These are phyloP conservation scores for Elsinoe ampelina DNA, from an alignment of 2,329 filamentous ascomycete species.

Conservation along the genomic window DNA sequence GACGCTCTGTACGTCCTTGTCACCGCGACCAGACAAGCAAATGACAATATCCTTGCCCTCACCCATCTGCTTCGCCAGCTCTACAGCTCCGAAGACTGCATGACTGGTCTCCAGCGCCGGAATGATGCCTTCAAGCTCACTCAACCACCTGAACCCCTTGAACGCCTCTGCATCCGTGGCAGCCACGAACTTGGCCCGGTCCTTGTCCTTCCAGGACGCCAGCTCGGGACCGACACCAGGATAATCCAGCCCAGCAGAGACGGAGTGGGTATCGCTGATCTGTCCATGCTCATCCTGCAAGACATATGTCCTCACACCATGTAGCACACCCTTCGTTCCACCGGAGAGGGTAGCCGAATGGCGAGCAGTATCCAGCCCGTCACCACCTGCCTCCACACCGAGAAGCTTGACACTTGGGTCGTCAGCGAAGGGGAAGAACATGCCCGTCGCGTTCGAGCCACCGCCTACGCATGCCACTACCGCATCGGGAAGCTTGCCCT, in stretches of 20 bases:
- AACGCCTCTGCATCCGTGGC: conserved; percentile 90
- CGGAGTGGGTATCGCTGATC: conserved; percentile 88
- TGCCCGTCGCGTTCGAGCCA: conserved; percentile 88
- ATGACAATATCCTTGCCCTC: conserved; percentile 87
- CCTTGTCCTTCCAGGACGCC: conserved; percentile 81
- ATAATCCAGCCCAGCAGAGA: conserved; percentile 94
- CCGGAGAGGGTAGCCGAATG: conserved; percentile 83
- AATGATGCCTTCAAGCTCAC: conserved; percentile 90
- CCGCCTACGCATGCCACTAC: conserved; percentile 96
- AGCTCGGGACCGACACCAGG: conserved; percentile 93
- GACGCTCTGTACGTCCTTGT: conserved; percentile 98
- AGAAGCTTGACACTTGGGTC: conserved; percentile 79
- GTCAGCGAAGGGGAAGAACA: conserved; percentile 94
- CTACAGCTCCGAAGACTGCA: conserved; percentile 78
- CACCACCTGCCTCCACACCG: conserved; percentile 90
- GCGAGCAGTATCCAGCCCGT: conserved; percentile 74
- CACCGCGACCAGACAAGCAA: conserved; percentile 83
- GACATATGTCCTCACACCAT: conserved; percentile 92
- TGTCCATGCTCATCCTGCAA: conserved; percentile 89
- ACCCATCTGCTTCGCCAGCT: conserved; percentile 86
- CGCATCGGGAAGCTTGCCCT: conserved; percentile 84
- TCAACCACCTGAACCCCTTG: conserved; percentile 72
- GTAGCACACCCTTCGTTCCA: conserved; percentile 83
- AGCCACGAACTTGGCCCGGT: conserved; percentile 77
- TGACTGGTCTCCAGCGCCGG: conserved; percentile 90